These are phyloP conservation scores for Neoboletus subvelutipes DNA, from an alignment of 768 basidiomycete species.

Conservation along the genomic window DNA sequence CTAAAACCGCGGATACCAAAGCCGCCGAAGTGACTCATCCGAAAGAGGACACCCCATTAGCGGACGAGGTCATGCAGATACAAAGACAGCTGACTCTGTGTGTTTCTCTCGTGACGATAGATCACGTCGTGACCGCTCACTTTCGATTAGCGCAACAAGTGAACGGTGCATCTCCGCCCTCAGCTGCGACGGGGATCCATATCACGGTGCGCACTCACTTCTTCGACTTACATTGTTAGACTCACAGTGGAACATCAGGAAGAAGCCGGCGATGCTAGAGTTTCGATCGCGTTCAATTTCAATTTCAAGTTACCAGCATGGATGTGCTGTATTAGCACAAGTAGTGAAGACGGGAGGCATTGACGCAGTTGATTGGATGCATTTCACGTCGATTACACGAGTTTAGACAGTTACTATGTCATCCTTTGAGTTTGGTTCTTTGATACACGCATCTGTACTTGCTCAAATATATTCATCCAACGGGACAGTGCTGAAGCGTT, in stretches of 20 bases:
- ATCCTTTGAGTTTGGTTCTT: not conserved
- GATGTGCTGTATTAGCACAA: not conserved
- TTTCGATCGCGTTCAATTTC: not conserved
- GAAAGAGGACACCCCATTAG: not conserved
- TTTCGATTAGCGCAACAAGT: not conserved
- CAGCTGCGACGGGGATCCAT: not conserved
- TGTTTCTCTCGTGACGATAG: too few species aligned
- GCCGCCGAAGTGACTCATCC: not conserved
- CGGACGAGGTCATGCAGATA: not conserved
- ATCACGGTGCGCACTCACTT: not conserved
- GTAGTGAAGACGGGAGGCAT: not conserved
- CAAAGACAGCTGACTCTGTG: not conserved
- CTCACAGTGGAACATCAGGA: not conserved
- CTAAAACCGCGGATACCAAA: not conserved
- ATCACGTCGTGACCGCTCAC: not conserved
- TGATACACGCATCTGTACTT: not conserved
- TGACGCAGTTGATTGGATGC: not conserved
- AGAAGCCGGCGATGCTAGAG: not conserved
- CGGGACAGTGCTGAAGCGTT: too few species aligned
- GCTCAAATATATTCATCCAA: not conserved
- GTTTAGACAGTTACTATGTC: not conserved
- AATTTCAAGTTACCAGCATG: not conserved
- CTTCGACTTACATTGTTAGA: too few species aligned
- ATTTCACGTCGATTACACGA: not conserved
- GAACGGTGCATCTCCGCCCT: not conserved